Evolutionary conservation across 2,329 filamentous ascomycete species (phyloP), one percentile per base, ranked within the genome.

Genomic region (Penicillium sp.): DNA sequence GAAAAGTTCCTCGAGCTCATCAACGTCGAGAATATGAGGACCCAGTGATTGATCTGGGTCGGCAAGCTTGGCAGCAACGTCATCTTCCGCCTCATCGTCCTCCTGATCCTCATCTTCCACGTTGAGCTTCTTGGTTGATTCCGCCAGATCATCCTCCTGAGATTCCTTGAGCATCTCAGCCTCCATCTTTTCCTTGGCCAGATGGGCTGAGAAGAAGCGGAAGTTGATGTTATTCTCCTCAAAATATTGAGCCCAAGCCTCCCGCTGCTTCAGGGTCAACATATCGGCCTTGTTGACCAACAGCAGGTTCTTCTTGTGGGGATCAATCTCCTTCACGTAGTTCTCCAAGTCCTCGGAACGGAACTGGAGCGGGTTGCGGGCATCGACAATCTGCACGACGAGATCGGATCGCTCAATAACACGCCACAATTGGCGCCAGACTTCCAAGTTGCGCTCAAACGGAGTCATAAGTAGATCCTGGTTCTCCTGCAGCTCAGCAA

Each of bases 271-370:
- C 50, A 87, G 76, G 1, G 93, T 96, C 91, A 99, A 93, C 95
- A 99, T 97, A 78, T 99, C 95, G 47, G 95, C 93, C 82, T 99
- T 99, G 83, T 99, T 99, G 72, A 99, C 94, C 56, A 99, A 82
- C 56, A 99, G 76, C 71, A 99, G 73, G 74, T 98, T 99, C 73
- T 92, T 85, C 81, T 99, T 98, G 73, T 87, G 88, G 2, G 87
- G 78, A 69, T 96, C 90, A 27, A 98, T 89, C 68, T 96, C 92
- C 78, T 96, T 96, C 69, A 99, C 95, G 68, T 99, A 99, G 65
- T 82, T 83, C 73, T 98, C 95, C 61, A 99, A 78, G 80, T 99
- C 95, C 67, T 96, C 94, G 5, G 90, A 96, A 58, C 96, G 87
- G 79, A 98, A 99, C 67, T 98, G 84, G 18, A 99, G 81, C 2